phyloP scores from a whole-genome alignment of 2,329 filamentous ascomycete species.

The Pseudogymnoascus sp. region DNA sequence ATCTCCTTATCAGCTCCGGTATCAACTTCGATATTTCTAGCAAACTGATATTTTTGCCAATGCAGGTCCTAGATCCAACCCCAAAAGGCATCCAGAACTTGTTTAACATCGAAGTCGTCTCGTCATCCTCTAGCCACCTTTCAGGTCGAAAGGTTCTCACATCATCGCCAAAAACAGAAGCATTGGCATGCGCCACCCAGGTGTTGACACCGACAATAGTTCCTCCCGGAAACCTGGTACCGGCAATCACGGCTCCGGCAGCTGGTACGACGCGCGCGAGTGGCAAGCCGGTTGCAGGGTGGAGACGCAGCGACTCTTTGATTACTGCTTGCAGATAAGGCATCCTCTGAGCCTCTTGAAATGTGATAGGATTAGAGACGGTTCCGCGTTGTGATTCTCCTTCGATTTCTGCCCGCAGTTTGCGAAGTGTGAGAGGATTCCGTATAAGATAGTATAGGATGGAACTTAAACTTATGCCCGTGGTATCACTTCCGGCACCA shows the following conservation, averaged over 20 bases:
- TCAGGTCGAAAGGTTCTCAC: neutral
- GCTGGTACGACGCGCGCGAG: neutral
- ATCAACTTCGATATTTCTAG: neutral
- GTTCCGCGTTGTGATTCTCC: neutral
- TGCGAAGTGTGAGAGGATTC: constrained; percentile 19
- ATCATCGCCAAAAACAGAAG: neutral
- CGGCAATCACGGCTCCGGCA: neutral
- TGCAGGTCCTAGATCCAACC: neutral
- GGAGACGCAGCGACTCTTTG: neutral
- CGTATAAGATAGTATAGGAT: constrained; percentile 39
- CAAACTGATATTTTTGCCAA: neutral
- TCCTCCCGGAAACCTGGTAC: neutral
- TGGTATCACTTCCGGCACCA: constrained; percentile 38
- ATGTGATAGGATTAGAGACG: constrained; percentile 9
- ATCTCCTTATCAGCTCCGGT: neutral
- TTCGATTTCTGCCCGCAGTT: constrained; percentile 11
- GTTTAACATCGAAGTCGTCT: neutral
- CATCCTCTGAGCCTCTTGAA: constrained; percentile 6
- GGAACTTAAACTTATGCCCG: constrained; percentile 39
- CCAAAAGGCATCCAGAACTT: neutral
- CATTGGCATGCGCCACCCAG: neutral
- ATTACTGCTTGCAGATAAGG: constrained; percentile 12
- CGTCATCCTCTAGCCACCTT: neutral
- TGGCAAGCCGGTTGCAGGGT: neutral
- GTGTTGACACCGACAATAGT: neutral